phyloP scores from a whole-genome alignment of 1,139 yeast species.

The Meyerozyma athensensis region DNA sequence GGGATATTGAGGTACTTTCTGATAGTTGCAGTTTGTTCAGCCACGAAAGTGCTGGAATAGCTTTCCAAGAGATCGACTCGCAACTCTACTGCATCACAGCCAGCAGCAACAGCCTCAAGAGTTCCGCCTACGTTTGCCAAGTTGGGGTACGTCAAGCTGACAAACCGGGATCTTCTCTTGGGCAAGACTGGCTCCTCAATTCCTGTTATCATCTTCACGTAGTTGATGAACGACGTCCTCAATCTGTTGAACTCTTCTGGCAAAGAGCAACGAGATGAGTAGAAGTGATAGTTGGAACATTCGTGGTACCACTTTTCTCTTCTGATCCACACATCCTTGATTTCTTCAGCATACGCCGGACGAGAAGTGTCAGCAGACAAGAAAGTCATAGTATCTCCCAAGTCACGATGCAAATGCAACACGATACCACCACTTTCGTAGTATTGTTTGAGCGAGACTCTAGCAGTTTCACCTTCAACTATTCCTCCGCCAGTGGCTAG shows the following conservation, averaged over 20 bases:
- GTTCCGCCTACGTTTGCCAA: slow-evolving; percentile 32
- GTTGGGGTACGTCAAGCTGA: slow-evolving; percentile 63
- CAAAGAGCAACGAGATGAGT: slow-evolving; percentile 64
- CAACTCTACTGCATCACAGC: slow-evolving; percentile 79
- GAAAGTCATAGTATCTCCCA: slow-evolving; percentile 73
- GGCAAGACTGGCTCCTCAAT: slow-evolving; percentile 38
- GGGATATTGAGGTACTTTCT: slow-evolving; percentile 65
- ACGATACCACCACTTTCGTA: slow-evolving; percentile 65
- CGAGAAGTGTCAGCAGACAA: slow-evolving; percentile 74
- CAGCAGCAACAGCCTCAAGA: slow-evolving; percentile 54
- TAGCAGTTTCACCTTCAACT: slow-evolving; percentile 71
- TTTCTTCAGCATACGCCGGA: slow-evolving; percentile 81
- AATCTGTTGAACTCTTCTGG: slow-evolving; percentile 53
- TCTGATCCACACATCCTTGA: slow-evolving; percentile 75
- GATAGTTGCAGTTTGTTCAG: slow-evolving; percentile 67
- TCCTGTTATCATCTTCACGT: slow-evolving; percentile 64
- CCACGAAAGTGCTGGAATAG: slow-evolving; percentile 50
- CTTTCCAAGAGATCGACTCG: slow-evolving; percentile 68
- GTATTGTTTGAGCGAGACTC: slow-evolving; percentile 56
- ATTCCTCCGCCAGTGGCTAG: slow-evolving; percentile 97
- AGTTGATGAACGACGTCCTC: slow-evolving; percentile 55
- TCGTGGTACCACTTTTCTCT: slow-evolving; percentile 78
- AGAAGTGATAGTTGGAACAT: slow-evolving; percentile 76
- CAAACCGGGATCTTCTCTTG: slow-evolving; percentile 56
- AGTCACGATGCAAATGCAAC: slow-evolving; percentile 83